Percentiles rank a stretch among this genome's conserved stretches.
These are phyloP conservation scores for Vachellia collinsii DNA, from an alignment of 306 rosid species.

Conservation along the genomic window DNA sequence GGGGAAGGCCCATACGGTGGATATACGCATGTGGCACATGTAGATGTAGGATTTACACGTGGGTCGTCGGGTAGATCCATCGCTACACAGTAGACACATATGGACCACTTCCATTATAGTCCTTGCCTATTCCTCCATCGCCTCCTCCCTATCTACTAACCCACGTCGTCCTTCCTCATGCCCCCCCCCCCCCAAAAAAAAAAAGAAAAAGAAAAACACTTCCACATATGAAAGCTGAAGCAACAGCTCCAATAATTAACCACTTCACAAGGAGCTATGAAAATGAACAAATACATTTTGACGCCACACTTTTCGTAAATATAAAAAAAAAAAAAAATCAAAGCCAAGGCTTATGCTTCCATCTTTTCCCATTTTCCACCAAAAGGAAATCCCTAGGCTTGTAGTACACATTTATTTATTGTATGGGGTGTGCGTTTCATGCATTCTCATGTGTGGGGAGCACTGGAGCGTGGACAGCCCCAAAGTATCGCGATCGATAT, in stretches of 20 bases:
- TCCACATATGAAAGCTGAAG: too few relatives aligned
- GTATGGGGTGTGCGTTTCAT: conserved; percentile 31
- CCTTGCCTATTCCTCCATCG: neutral
- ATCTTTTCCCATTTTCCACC: too few relatives aligned
- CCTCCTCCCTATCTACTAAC: too few relatives aligned
- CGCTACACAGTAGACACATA: neutral
- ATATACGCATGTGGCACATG: conserved; percentile 32
- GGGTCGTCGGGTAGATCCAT: conserved; percentile 26
- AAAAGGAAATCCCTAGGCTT: neutral
- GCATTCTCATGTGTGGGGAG: conserved; percentile 26
- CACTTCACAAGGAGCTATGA: too few relatives aligned
- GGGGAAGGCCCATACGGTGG: conserved; percentile 12
- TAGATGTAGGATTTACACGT: conserved; percentile 33
- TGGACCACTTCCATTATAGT: conserved; percentile 11
- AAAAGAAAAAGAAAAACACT: too few relatives aligned
- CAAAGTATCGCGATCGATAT: conserved; percentile 31
- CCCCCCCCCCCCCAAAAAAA: too few relatives aligned
- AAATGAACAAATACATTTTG: too few relatives aligned
- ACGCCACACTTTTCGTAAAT: too few relatives aligned
- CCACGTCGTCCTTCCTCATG: too few relatives aligned
- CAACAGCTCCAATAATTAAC: too few relatives aligned
- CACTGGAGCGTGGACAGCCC: conserved; percentile 14
- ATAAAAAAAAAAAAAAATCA: too few relatives aligned
- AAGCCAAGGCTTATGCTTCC: too few relatives aligned
- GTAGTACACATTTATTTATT: neutral